Conservation (phyloP, 2,329 filamentous ascomycete genomes). For the Colletotrichum sp. region DNA sequence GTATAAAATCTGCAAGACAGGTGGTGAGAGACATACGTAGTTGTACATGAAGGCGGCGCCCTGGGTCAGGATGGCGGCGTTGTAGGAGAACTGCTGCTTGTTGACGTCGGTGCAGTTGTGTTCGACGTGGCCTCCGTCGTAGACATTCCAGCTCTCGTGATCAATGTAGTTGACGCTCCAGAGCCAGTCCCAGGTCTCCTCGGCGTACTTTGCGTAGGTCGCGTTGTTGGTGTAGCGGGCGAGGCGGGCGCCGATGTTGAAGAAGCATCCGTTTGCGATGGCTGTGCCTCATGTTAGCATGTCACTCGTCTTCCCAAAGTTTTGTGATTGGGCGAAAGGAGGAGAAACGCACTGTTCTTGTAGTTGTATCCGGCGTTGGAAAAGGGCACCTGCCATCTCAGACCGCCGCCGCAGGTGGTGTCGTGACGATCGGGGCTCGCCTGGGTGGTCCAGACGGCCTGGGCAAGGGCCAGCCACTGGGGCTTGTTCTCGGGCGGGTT, state of each 20-base stretch:
- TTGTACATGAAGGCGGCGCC: conserved; percentile 75
- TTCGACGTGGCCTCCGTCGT: conserved; percentile 64
- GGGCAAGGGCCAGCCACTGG: conserved; percentile 68
- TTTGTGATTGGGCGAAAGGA: neutral
- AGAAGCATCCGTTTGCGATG: conserved; percentile 67
- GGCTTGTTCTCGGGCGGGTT: conserved; percentile 59
- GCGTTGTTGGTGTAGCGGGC: conserved; percentile 72
- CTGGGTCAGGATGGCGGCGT: conserved; percentile 64
- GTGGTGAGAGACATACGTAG: conserved; percentile 42
- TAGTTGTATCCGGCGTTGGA: conserved; percentile 80
- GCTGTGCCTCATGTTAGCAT: conserved; percentile 34
- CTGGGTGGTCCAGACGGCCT: conserved; percentile 72
- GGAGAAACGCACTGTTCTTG: conserved; percentile 59
- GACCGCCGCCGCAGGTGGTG: conserved; percentile 67
- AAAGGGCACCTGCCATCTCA: conserved; percentile 79
- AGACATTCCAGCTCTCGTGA: conserved; percentile 63
- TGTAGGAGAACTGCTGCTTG: conserved; percentile 71
- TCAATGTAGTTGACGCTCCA: conserved; percentile 61
- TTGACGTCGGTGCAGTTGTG: conserved; percentile 66
- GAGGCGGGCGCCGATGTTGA: conserved; percentile 71
- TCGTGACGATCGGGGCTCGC: conserved; percentile 67
- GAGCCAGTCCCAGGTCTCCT: conserved; percentile 68
- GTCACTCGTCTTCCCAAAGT: neutral
- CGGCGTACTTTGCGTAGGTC: conserved; percentile 68
- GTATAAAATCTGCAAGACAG: no score